Conservation (phyloP, 2,329 filamentous ascomycete species). For the Clonostachys solani region DNA sequence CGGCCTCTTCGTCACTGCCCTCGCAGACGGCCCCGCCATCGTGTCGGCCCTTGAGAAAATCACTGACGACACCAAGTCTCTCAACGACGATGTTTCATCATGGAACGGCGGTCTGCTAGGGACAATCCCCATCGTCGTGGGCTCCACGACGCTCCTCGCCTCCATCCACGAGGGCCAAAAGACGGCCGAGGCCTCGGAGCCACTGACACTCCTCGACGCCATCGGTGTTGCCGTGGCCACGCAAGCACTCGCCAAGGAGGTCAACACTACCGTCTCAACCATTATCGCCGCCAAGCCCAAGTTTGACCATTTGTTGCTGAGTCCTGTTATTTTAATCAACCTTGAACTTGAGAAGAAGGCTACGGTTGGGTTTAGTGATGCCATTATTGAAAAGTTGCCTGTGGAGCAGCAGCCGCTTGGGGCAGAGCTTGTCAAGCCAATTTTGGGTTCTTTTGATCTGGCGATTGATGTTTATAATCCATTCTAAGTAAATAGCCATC, state of each 20-base stretch:
- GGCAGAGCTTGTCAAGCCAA: constrained; percentile 24
- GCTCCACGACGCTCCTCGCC: constrained; percentile 29
- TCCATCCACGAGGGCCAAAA: constrained; percentile 31
- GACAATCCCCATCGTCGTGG: constrained; percentile 31
- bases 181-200: constrained; percentile 26
- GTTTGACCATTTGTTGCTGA: constrained; percentile 36
- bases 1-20: constrained; percentile 6
- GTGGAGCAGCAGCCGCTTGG: constrained; percentile 22
- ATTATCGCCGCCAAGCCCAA: constrained; percentile 33
- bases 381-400: constrained; percentile 34
- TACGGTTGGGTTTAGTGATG: constrained; percentile 27
- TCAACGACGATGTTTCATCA: constrained; percentile 23
- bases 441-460: constrained; percentile 29
- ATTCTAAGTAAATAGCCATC: background rate
- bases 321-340: constrained; percentile 34
- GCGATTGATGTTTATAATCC: constrained; percentile 25
- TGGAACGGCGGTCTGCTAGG: constrained; percentile 33
- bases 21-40: constrained; percentile 27
- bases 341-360: constrained; percentile 33
- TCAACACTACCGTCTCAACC: constrained; percentile 30
- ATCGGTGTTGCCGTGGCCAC: constrained; percentile 31
- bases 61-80: constrained; percentile 19
- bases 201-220: constrained; percentile 30
- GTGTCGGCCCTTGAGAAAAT: constrained; percentile 26
- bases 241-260: constrained; percentile 22